Conservation (phyloP, 2,329 filamentous ascomycete genomes). For the Diaporthe humulicola region DNA sequence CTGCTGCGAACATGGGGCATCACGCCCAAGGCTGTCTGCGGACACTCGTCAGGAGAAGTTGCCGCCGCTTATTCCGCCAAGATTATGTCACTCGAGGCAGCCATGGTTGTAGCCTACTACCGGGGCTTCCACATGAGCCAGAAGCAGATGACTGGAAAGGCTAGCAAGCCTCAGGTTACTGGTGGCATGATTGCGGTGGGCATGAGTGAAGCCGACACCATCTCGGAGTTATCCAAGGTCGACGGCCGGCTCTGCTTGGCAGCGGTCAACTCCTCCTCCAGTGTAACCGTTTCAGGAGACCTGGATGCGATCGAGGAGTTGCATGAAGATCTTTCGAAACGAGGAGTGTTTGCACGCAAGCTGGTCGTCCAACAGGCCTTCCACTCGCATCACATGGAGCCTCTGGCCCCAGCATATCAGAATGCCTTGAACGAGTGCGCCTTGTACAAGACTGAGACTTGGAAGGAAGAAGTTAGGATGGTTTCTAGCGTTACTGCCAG, state of each 20-base stretch:
- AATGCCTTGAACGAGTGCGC: constrained; percentile 25
- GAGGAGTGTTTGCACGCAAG: constrained; percentile 38
- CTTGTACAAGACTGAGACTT: not conserved
- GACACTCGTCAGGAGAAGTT: constrained; percentile 45
- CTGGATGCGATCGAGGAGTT: constrained; percentile 38
- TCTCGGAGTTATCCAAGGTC: constrained; percentile 45
- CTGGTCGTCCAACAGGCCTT: constrained; percentile 48
- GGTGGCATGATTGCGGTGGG: constrained; percentile 65
- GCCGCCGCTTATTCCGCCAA: constrained; percentile 20
- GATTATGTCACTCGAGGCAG: not conserved
- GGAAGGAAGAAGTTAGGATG: not conserved
- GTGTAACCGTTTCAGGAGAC: constrained; percentile 54
- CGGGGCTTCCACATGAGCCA: constrained; percentile 18
- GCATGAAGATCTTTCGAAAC: constrained; percentile 35
- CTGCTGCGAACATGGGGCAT: constrained; percentile 45
- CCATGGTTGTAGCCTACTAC: constrained; percentile 31
- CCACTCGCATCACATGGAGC: constrained; percentile 48
- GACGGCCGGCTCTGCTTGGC: constrained; percentile 45
- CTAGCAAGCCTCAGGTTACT: not conserved
- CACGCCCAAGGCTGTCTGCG: constrained; percentile 42
- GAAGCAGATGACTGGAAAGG: not conserved
- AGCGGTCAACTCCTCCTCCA: constrained; percentile 51
- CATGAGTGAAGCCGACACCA: constrained; percentile 50
- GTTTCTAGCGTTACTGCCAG: constrained; percentile 10
- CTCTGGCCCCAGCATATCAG: constrained; percentile 42